Percentiles rank a stretch among this genome's conserved stretches.
Conservation (phyloP, 2,329 filamentous ascomycete genomes). For the Neopestalotiopsis rosae region DNA sequence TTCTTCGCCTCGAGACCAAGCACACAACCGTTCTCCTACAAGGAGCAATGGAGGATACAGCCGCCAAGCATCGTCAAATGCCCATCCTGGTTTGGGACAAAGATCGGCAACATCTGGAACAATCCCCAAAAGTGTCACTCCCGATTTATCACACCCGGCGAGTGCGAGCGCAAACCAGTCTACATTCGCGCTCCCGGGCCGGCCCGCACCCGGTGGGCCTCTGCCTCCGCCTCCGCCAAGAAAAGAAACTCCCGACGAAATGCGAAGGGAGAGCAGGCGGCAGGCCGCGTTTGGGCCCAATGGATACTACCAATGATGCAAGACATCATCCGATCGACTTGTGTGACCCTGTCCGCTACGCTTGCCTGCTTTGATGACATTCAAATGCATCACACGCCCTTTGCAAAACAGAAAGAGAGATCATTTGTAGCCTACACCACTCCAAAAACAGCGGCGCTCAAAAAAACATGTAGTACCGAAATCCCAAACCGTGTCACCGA, state of each 20-base stretch:
- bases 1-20: slow-evolving; percentile 56
- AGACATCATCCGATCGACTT: slow-evolving; percentile 38
- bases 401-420: not conserved
- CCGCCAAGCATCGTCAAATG: slow-evolving; percentile 47
- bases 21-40: slow-evolving; percentile 57
- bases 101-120: slow-evolving; percentile 58
- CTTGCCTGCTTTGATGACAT: not conserved
- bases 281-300: slow-evolving; percentile 59
- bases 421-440: not conserved
- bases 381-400: no score
- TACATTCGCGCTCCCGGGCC: slow-evolving; percentile 68
- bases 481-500: no score
- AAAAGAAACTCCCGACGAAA: slow-evolving; percentile 61
- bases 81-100: slow-evolving; percentile 59
- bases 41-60: slow-evolving; percentile 53
- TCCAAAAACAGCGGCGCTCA: not conserved
- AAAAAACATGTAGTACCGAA: not conserved
- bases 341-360: not conserved
- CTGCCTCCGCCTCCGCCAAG: slow-evolving; percentile 66
- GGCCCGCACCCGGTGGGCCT: slow-evolving; percentile 64
- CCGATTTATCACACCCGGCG: slow-evolving; percentile 38
- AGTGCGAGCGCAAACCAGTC: slow-evolving; percentile 52
- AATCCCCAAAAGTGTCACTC: slow-evolving; percentile 52
- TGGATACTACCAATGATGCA: slow-evolving; percentile 20
- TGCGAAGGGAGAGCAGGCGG: slow-evolving; percentile 56